Conservation (phyloP, 495 filamentous ascomycete genomes). For the Staphylotrichum longicolle region DNA sequence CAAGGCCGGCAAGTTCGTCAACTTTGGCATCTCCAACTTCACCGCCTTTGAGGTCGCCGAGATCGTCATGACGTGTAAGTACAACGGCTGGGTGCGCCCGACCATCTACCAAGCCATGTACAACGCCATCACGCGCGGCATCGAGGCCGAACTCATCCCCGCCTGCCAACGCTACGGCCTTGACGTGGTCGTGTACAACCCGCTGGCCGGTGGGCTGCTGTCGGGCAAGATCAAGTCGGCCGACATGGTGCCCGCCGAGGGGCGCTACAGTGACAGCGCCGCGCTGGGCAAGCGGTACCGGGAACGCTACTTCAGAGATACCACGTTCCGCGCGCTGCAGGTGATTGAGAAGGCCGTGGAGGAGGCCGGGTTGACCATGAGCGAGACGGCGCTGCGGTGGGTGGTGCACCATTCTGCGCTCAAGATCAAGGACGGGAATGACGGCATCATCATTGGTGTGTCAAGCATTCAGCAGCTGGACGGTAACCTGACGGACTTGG, state of each 20-base stretch:
- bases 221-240: constrained; percentile 78
- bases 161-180: constrained; percentile 81
- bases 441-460: constrained; percentile 81
- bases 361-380: constrained; percentile 71
- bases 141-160: constrained; percentile 77
- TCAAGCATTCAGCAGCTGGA: constrained; percentile 72
- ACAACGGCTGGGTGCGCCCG: constrained; percentile 71
- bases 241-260: constrained; percentile 61
- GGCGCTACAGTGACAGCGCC: constrained; percentile 64
- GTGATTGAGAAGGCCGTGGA: constrained; percentile 70
- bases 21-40: constrained; percentile 79
- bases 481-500: constrained; percentile 69
- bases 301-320: constrained; percentile 75
- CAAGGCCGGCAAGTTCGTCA: constrained; percentile 83
- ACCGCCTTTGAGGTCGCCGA: constrained; percentile 91
- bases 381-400: constrained; percentile 86
- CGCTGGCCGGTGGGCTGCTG: constrained; percentile 79
- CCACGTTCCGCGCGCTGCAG: constrained; percentile 71
- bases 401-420: constrained; percentile 73
- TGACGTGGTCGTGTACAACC: constrained; percentile 90
- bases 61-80: constrained; percentile 75
- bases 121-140: constrained; percentile 69
- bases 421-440: constrained; percentile 69
- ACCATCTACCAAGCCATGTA: constrained; percentile 68
- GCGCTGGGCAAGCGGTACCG: constrained; percentile 64